Evolutionary conservation across 2,329 filamentous ascomycete species (phyloP).

Genomic region (Metarhizium sp.): DNA sequence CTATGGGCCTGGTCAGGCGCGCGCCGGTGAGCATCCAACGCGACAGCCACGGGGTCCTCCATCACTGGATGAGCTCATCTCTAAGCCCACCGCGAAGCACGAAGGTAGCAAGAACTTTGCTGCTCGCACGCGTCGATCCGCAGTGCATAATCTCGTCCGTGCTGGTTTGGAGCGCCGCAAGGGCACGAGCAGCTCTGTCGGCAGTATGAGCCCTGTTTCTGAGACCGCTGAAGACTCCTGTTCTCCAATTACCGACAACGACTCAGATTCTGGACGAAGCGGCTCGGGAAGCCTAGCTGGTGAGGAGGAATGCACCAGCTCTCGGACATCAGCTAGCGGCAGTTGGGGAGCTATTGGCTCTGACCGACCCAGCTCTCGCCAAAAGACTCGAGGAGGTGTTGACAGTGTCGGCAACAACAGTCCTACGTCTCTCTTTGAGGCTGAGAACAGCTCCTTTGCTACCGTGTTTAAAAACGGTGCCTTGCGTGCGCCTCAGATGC

Average conservation of each 20-base stretch:
- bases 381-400: slow-evolving; percentile 53
- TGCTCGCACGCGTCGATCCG: slow-evolving; percentile 81
- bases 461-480: slow-evolving; percentile 54
- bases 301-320: slow-evolving; percentile 60
- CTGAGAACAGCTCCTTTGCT: slow-evolving; percentile 52
- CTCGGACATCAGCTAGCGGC: slow-evolving; percentile 66
- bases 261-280: slow-evolving; percentile 62
- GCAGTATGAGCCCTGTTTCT: slow-evolving; percentile 82
- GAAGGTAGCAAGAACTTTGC: slow-evolving; percentile 98
- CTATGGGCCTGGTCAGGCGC: slow-evolving; percentile 86
- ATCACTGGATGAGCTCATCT: slow-evolving; percentile 78
- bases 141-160: slow-evolving; percentile 83
- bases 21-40: slow-evolving; percentile 87
- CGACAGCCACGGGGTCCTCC: slow-evolving; percentile 92
- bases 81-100: slow-evolving; percentile 83
- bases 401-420: slow-evolving; percentile 53
- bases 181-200: slow-evolving; percentile 59
- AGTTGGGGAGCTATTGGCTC: slow-evolving; percentile 75
- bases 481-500: slow-evolving; percentile 40
- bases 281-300: slow-evolving; percentile 74
- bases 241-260: slow-evolving; percentile 62
- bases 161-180: slow-evolving; percentile 82
- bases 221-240: slow-evolving; percentile 63
- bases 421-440: slow-evolving; percentile 34
- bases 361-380: slow-evolving; percentile 64